Conservation (phyloP, 257 asterid genomes). For the Nicotiana benthamiana region DNA sequence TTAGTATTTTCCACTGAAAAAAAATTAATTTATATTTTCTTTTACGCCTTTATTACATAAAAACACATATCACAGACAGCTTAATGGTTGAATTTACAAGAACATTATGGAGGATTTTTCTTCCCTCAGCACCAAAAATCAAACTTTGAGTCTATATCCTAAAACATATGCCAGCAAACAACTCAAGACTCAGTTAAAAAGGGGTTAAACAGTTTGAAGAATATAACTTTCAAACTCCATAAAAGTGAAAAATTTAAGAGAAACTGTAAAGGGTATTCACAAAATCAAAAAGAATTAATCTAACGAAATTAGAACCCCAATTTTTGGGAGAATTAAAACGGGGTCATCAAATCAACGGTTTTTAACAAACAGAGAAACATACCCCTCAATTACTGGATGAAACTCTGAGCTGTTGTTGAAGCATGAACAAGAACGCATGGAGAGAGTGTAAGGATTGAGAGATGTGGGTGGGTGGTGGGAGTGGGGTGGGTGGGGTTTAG, state of each 20-base stretch:
- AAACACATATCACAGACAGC: not conserved
- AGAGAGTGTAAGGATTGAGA: not conserved
- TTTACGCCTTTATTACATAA: not conserved
- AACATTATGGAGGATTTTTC: not conserved
- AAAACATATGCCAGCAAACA: not conserved
- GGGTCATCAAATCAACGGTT: not conserved
- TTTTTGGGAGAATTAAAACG: not conserved
- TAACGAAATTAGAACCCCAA: not conserved
- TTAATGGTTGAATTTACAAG: not conserved
- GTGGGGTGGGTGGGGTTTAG: not conserved
- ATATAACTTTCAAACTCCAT: not conserved
- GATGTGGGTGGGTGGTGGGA: conserved; percentile 5
- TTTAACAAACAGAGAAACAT: not conserved
- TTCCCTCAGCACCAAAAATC: not conserved
- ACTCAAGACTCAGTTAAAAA: not conserved
- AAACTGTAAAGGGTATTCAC: conserved; percentile 1
- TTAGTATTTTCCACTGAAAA: not conserved
- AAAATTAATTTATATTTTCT: not conserved
- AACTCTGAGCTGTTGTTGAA: not conserved
- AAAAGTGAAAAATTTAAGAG: not conserved
- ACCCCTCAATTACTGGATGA: conserved; percentile 2
- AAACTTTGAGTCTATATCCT: not conserved
- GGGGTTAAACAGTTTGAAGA: not conserved
- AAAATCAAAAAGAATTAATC: not conserved
- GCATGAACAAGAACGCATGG: not conserved